Evolutionary conservation across 371 early-diverging fungal species (phyloP).

Genomic region (Actinomucor elegans): DNA sequence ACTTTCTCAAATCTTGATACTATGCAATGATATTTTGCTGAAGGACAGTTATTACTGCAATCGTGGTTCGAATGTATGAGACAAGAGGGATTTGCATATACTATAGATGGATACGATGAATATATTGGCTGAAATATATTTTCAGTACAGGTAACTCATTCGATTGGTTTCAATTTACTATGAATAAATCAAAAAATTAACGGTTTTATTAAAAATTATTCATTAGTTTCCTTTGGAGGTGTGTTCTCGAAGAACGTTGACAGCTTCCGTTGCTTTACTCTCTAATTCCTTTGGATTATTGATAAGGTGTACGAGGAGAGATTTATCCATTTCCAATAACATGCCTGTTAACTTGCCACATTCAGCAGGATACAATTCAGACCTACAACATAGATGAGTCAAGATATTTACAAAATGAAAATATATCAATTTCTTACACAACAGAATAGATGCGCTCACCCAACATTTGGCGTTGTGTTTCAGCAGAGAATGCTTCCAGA

Average conservation of each 20-base stretch:
- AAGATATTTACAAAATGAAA: not conserved
- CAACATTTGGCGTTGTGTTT: slow-evolving; percentile 89
- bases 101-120: too few relatives aligned
- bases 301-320: slow-evolving; percentile 82
- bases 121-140: too few relatives aligned
- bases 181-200: too few relatives aligned
- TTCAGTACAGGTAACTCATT: too few relatives aligned
- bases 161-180: too few relatives aligned
- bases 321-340: slow-evolving; percentile 95
- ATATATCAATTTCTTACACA: slow-evolving; percentile 37
- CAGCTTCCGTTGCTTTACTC: slow-evolving; percentile 35
- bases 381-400: slow-evolving; percentile 8
- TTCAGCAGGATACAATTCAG: slow-evolving; percentile 57
- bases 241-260: slow-evolving; percentile 24
- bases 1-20: too few relatives aligned
- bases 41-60: too few relatives aligned
- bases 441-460: slow-evolving; percentile 93
- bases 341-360: slow-evolving; percentile 98
- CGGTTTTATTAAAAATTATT: not conserved
- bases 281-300: slow-evolving; percentile 71
- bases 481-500: slow-evolving; percentile 73
- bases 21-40: too few relatives aligned
- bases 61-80: too few relatives aligned
- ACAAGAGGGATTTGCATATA: too few relatives aligned
- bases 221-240: too few relatives aligned